Base-by-base conservation (phyloP, 371 early-diverging fungal species). In the Blakeslea trispora region DNA sequence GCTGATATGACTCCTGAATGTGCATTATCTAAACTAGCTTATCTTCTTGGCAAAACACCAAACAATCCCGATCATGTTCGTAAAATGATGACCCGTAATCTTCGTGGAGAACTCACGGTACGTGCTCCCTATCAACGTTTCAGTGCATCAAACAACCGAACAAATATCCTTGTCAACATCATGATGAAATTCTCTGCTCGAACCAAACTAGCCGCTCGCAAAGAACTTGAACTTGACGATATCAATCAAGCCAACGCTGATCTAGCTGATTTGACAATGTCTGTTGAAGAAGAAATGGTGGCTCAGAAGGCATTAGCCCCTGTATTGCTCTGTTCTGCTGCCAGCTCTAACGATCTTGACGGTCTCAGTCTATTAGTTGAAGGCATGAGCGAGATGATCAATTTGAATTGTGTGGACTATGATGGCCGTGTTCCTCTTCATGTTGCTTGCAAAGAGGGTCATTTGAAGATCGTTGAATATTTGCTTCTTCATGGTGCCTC, bases 1-100 rank as follows among this genome's bases (percentile, higher is more conserved):
- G 83, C 89, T n/a, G 98, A 97, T 66, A 95, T 97, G 97, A 97
- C 98, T 1, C 90, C 96, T 7, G 98, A 97, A 77, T 95, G 95
- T 61, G 98, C 98, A 0, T 69, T 97, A 13, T 93, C 97, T 11
- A 98, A 98, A 65, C 85, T 98, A 5, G 89, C 93, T 17, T 98
- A 96, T 63, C 71, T 98, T 32, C 77, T 98, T 1, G 93, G 94
- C 19, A 72, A 71, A 43, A 24, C 44, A 3, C 86, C 81, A n/a
- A 53, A 72, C 43, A 55, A 81, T 45, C 85, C 90, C 4, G 83
- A 85, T 14, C 59, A 75, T 51, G 89, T 92, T 48, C 92, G 97
- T 18, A 77, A 79, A 35, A 70, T 93, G 59, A 90, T 97, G 81
- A 81, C 86, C 5, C 78, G 75, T 45, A 94, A 88, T 62, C 71